Conservation (phyloP, 2,329 filamentous ascomycete genomes). For the Fusarium sublunatum region DNA sequence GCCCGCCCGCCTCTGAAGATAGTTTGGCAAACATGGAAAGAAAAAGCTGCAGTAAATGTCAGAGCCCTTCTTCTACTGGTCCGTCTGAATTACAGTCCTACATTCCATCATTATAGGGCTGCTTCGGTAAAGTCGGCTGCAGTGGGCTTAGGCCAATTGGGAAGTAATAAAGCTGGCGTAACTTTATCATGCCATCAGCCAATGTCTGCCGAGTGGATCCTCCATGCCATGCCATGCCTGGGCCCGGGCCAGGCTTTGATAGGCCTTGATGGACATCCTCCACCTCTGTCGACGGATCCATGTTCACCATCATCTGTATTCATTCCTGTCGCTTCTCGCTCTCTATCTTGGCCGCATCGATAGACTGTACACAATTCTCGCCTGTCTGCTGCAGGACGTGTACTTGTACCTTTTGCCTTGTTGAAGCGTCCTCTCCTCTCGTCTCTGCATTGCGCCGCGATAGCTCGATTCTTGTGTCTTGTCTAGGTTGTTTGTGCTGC, state of each 20-base stretch:
- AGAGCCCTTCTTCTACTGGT: no score
- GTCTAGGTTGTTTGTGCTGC: constrained; percentile 18
- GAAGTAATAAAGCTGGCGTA: no score
- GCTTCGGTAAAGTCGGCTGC: neutral
- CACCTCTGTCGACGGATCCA: constrained; percentile 14
- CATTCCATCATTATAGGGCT: no score
- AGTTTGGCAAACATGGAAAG: neutral
- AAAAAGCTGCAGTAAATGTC: neutral
- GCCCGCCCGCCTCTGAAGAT: no score
- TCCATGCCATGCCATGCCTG: neutral
- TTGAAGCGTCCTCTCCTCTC: neutral
- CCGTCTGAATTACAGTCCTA: no score
- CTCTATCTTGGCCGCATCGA: constrained; percentile 17
- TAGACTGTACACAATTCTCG: neutral
- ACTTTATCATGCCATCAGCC: constrained; percentile 5
- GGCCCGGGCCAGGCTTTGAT: neutral
- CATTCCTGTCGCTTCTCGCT: constrained; percentile 5
- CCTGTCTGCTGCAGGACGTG: neutral
- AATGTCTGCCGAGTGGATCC: constrained; percentile 19
- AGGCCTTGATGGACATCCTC: constrained; percentile 21
- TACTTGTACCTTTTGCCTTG: constrained; percentile 1
- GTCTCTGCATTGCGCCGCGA: constrained; percentile 14
- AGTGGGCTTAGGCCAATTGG: neutral
- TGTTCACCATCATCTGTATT: constrained; percentile 26
- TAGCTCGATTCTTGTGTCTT: constrained; percentile 1